A percentile compares a stretch with the other conserved stretches of the same genome.
phyloP scores from a whole-genome alignment of 2,329 filamentous ascomycete genomes.

The Scytalidium sp. region DNA sequence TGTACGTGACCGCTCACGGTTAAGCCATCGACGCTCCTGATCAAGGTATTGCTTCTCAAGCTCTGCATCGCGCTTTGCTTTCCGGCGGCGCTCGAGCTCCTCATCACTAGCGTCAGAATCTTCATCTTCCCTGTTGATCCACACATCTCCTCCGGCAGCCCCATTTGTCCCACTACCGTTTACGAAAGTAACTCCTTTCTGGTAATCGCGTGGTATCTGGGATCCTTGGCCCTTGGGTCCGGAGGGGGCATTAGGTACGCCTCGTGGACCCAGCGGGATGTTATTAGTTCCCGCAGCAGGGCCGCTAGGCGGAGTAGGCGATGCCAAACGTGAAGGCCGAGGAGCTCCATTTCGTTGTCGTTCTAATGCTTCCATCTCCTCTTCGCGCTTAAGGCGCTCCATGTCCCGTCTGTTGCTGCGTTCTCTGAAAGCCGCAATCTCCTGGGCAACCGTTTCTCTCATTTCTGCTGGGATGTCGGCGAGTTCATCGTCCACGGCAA shows the following conservation, averaged over 20 bases:
- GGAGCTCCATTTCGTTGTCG: constrained; percentile 67
- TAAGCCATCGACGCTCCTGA: constrained; percentile 86
- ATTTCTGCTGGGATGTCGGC: constrained; percentile 95
- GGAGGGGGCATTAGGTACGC: constrained; percentile 72
- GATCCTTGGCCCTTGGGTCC: constrained; percentile 60
- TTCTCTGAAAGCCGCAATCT: constrained; percentile 93
- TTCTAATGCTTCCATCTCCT: constrained; percentile 88
- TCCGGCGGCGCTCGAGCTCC: constrained; percentile 72
- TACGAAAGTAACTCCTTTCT: constrained; percentile 77
- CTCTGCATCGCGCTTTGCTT: constrained; percentile 70
- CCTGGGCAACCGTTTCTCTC: constrained; percentile 89
- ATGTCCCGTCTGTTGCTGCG: constrained; percentile 84
- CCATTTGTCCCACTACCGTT: constrained; percentile 71
- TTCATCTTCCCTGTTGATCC: constrained; percentile 71
- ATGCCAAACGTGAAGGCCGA: constrained; percentile 65
- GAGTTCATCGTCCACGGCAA: constrained; percentile 86
- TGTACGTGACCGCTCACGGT: constrained; percentile 79
- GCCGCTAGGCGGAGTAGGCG: constrained; percentile 62
- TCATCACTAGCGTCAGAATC: constrained; percentile 85
- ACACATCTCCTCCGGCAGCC: constrained; percentile 37
- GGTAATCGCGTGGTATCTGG: constrained; percentile 68
- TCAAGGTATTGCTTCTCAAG: constrained; percentile 79
- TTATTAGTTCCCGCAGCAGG: constrained; percentile 66
- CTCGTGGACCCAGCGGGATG: constrained; percentile 72
- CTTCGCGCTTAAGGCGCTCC: constrained; percentile 82